These are phyloP conservation scores for Decorospora gaudefroyi DNA, from an alignment of 2,329 filamentous ascomycete species.

Conservation along the genomic window DNA sequence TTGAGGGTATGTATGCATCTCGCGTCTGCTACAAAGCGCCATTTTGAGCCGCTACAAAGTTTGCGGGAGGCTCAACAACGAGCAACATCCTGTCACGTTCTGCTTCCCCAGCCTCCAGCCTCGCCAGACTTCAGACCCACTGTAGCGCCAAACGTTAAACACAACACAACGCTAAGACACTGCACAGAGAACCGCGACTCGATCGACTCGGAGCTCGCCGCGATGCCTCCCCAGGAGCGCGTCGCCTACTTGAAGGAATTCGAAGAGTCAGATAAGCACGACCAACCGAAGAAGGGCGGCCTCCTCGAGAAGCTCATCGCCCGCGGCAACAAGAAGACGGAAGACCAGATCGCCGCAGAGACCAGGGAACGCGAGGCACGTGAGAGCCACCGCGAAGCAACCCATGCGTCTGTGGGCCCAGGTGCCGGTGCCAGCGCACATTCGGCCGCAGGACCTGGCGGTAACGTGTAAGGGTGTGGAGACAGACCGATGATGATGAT, in stretches of 20 bases:
- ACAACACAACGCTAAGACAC: slow-evolving; percentile 3
- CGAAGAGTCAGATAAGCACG: slow-evolving; percentile 43
- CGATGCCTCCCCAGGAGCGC: slow-evolving; percentile 42
- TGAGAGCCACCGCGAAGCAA: slow-evolving; percentile 17
- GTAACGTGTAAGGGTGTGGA: not conserved
- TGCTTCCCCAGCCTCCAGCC: not conserved
- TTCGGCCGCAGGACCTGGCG: slow-evolving; percentile 22
- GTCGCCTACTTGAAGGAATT: slow-evolving; percentile 44
- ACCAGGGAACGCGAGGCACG: slow-evolving; percentile 27
- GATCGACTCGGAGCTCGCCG: slow-evolving; percentile 41
- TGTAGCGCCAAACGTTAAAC: not conserved
- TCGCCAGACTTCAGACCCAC: not conserved
- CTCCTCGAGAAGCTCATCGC: slow-evolving; percentile 43
- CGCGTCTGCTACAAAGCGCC: not conserved
- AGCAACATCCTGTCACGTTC: not conserved
- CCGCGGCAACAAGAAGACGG: slow-evolving; percentile 43
- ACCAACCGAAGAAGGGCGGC: slow-evolving; percentile 39
- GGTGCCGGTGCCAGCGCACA: slow-evolving; percentile 24
- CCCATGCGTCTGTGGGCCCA: slow-evolving; percentile 18
- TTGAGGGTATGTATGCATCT: slow-evolving; percentile 23
- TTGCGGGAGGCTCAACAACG: too few relatives aligned
- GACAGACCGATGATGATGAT: not conserved
- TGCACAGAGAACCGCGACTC: slow-evolving; percentile 37
- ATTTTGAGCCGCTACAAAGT: too few relatives aligned
- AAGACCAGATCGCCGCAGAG: slow-evolving; percentile 41